Evolutionary conservation across 2,329 filamentous ascomycete species (phyloP), one percentile per base, ranked within the genome.

Genomic region (Pseudopithomyces maydicus): DNA sequence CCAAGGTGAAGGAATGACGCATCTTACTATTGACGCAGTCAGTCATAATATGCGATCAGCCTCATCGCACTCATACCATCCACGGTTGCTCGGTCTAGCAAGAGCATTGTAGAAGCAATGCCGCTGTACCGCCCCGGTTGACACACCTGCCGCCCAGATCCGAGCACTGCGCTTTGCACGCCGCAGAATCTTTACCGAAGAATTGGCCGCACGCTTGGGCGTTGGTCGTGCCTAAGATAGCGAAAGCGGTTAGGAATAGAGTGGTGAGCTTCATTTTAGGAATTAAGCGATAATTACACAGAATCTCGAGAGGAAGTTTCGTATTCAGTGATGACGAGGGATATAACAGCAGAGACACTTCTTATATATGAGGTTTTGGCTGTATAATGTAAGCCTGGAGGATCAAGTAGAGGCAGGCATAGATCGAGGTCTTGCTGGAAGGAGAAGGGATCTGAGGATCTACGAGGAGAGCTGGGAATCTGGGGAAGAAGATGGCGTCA

Each of bases 201-300:
- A 52, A 45, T 15, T 22, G 23, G 22, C 41, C 48, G 35, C 54
- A 56, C 5, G 38, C 54, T 47, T 56, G 54, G 26, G 39, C 48
- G 17, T 46, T 52, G 14, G 38, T 26, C 14, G 12, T n/a, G 6
- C 42, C 22, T 29, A 42, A 7, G 20, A 56, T 38, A 35, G 48
- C 22, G n/a, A 46, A 29, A 6, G 39, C 15, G n/a, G n/a, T 15
- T 15, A 53, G 3, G 29, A 38, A n/a, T 12, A 53, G 15, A 36
- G 35, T 2, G 36, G 32, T 32, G 52, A 54, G 32, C 26, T 54
- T 43, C 52, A 54, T 54, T n/a, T 48, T 42, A 36, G 11, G 46
- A 17, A 39, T 26, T 26, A 3, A 39, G n/a, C n/a, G 15, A 39
- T 17, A 6, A 10, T n/a, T 6, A 11, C 10, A 14, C 19, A 7